Evolutionary conservation across 2,329 filamentous ascomycete genomes (phyloP).

Genomic region (Fusarium keratoplasticum): DNA sequence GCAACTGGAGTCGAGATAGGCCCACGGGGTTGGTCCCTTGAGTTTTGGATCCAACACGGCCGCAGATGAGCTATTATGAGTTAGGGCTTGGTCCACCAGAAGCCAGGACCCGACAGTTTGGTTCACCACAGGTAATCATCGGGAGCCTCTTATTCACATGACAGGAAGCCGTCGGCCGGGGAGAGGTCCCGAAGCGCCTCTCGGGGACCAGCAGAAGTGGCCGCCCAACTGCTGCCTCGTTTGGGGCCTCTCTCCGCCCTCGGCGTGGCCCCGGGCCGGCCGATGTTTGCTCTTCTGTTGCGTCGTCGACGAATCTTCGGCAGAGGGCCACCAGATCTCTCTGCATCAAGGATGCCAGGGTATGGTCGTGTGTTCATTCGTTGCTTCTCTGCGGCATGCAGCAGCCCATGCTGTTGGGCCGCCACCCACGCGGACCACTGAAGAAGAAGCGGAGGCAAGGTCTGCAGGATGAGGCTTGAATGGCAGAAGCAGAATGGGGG

Average conservation of each 20-base stretch:
- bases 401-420: conserved; percentile 13
- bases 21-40: not conserved
- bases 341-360: not conserved
- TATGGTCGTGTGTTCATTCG: not conserved
- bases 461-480: conserved; percentile 27
- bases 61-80: conserved; percentile 9
- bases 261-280: not conserved
- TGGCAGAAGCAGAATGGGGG: not conserved
- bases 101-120: conserved; percentile 41
- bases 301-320: not conserved
- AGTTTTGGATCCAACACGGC: conserved; percentile 20
- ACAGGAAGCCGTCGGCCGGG: conserved; percentile 36
- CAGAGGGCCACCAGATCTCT: conserved; percentile 12
- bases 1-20: conserved; percentile 2
- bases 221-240: conserved; percentile 5
- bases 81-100: conserved; percentile 18
- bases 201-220: not conserved
- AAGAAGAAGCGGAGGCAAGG: conserved; percentile 11
- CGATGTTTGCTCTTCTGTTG: conserved; percentile 8
- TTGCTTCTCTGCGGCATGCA: not conserved
- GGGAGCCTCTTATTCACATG: conserved; percentile 43
- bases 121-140: conserved; percentile 40
- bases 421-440: conserved; percentile 6
- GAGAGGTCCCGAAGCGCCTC: conserved; percentile 29
- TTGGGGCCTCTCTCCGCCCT: not conserved